Conservation (phyloP, 257 asterid genomes). For the Solanum stenotomum region DNA sequence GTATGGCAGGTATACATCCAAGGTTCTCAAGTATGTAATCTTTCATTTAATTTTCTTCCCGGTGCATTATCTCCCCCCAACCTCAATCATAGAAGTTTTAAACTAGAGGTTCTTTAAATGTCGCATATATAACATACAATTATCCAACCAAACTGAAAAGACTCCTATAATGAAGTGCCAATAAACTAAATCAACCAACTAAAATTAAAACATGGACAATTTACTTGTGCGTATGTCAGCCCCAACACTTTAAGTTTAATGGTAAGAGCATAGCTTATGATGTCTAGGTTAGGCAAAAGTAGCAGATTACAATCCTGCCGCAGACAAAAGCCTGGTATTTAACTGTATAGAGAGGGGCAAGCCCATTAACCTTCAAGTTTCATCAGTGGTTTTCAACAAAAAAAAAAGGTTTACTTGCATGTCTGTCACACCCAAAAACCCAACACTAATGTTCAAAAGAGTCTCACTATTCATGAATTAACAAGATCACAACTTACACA, state of each 20-base stretch:
- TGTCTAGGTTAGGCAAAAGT: neutral
- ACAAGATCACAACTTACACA: neutral
- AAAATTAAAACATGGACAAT: neutral
- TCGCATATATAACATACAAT: neutral
- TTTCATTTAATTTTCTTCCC: neutral
- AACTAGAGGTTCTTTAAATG: neutral
- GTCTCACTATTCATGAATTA: neutral
- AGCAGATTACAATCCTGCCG: neutral
- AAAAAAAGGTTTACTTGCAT: neutral
- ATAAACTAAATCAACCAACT: neutral
- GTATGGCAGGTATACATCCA: neutral
- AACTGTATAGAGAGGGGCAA: neutral
- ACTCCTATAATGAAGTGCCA: neutral
- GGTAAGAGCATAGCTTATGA: neutral
- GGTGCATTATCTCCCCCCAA: neutral
- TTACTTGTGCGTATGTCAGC: neutral
- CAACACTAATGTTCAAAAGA: neutral
- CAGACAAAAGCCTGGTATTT: neutral
- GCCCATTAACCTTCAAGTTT: neutral
- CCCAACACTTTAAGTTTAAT: neutral
- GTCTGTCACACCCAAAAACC: neutral
- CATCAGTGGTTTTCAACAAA: neutral
- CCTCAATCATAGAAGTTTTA: neutral
- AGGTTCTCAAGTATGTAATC: neutral
- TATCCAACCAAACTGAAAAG: neutral